A percentile compares a stretch with the other conserved stretches of the same genome.
Conservation (phyloP, 176 grass and related monocot species). For the Oryza australiensis region DNA sequence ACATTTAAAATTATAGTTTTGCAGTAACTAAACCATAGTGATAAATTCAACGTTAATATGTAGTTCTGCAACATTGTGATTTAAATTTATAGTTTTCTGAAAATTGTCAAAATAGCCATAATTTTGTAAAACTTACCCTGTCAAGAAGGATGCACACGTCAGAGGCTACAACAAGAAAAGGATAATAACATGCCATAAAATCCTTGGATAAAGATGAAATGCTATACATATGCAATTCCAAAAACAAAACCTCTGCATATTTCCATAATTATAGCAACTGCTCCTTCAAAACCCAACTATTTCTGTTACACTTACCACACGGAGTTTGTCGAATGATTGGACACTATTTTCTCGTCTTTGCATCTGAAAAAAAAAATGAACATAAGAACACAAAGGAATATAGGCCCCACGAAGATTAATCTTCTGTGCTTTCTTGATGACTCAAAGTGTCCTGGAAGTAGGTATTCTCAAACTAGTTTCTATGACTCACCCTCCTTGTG, state of each 20-base stretch:
- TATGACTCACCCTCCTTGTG: conserved; percentile 72
- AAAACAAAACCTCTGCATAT: not conserved
- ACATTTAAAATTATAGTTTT: not conserved
- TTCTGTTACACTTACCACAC: conserved; percentile 39
- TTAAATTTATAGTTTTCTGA: not conserved
- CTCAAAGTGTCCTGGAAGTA: not conserved
- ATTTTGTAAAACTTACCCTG: not conserved
- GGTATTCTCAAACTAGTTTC: not conserved
- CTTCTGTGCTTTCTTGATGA: not conserved
- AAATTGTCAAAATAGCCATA: not conserved
- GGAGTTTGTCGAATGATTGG: conserved; percentile 67
- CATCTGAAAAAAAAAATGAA: conserved; percentile 55
- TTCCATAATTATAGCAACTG: not conserved
- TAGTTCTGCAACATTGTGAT: not conserved
- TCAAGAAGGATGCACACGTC: not conserved
- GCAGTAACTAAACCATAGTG: not conserved
- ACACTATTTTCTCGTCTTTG: conserved; percentile 78
- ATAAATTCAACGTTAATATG: not conserved
- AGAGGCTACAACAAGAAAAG: not conserved
- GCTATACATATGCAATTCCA: not conserved
- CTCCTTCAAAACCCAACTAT: not conserved
- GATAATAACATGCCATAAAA: not conserved
- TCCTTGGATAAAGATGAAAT: not conserved
- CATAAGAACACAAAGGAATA: conserved; percentile 5
- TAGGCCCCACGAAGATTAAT: not conserved